phyloP scores from a whole-genome alignment of 2,329 filamentous ascomycete species.

The Pseudogymnoascus sp. region DNA sequence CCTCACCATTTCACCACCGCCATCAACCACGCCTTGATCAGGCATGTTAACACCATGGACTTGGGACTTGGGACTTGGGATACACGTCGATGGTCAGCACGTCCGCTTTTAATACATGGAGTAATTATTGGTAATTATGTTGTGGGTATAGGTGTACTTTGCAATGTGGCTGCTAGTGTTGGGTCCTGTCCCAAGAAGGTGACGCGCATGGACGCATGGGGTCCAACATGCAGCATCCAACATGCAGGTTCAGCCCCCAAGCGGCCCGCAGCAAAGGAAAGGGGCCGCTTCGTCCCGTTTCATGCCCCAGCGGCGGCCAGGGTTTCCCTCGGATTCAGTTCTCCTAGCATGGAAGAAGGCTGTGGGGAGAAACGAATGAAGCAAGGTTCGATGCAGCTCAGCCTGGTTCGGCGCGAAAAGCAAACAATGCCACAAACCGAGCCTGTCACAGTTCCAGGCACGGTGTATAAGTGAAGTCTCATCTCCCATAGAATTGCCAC shows the following conservation, averaged over 20 bases:
- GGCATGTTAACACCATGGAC: background rate
- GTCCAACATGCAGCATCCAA: background rate
- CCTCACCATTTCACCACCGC: background rate
- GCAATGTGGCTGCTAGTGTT: background rate
- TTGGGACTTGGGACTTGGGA: no score
- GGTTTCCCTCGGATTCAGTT: background rate
- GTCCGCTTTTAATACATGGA: background rate
- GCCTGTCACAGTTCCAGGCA: background rate
- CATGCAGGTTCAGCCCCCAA: background rate
- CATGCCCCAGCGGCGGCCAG: background rate
- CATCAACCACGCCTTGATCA: background rate
- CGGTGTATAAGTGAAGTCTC: background rate
- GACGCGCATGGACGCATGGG: background rate
- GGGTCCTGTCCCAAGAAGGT: background rate
- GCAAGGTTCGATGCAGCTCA: background rate
- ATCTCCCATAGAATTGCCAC: background rate
- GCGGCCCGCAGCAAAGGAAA: background rate
- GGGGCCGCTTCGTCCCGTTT: background rate
- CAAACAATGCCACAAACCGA: background rate
- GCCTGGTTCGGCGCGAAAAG: background rate
- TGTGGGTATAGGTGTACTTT: background rate
- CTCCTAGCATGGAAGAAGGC: background rate
- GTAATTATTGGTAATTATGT: no score
- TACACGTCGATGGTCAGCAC: background rate
- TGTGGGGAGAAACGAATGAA: background rate